Evolutionary conservation across 2,329 filamentous ascomycete genomes (phyloP), one percentile per base, ranked within the genome.

Genomic region (Colletotrichum liaoningense): DNA sequence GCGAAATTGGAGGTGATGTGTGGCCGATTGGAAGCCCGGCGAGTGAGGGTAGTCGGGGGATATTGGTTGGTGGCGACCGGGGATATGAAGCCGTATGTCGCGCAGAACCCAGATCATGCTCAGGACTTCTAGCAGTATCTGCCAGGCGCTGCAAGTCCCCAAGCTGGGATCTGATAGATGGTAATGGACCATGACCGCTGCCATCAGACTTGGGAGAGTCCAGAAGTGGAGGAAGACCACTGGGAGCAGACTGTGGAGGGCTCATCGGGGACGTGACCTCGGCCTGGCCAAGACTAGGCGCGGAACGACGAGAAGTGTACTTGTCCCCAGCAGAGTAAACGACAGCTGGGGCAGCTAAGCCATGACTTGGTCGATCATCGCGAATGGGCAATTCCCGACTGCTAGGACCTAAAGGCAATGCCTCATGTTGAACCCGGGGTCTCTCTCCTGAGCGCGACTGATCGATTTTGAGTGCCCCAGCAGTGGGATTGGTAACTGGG

Each of bases 1-100:
- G 86, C 4, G 88, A 90, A 16, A 86, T 82, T 1, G 88, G 87
- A 12, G 88, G 86, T 24, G 88, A 85, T 2, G 75, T 76, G 22
- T 76, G 74, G 16, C 59, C 59, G 12, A 63, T 56, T 24, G 73
- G 58, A 2, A 75, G 46, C 12, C 65, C 67, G 6, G 69, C 55
- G 55, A 84, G 78, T 14, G 78, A 77, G 46, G 79, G 78, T 74
- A 80, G 81, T 72, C 77, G 81, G 63, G 76, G 79, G 49, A 78
- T 79, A 66, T 77, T 76, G 59, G 73, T 75, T 9, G 84, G 80
- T 16, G 86, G 83, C 7, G 84, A 85, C 38, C 79, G 77, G 33
- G 80, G 74, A 73, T 79, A 84, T 28, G 73, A 67, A n/a, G 77
- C 68, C 42, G 69, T 69, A 28, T 78, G 79, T 76, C 73, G 59